Conservation (phyloP, 2,329 filamentous ascomycete species). For the Orbilia blumenaviensis region DNA sequence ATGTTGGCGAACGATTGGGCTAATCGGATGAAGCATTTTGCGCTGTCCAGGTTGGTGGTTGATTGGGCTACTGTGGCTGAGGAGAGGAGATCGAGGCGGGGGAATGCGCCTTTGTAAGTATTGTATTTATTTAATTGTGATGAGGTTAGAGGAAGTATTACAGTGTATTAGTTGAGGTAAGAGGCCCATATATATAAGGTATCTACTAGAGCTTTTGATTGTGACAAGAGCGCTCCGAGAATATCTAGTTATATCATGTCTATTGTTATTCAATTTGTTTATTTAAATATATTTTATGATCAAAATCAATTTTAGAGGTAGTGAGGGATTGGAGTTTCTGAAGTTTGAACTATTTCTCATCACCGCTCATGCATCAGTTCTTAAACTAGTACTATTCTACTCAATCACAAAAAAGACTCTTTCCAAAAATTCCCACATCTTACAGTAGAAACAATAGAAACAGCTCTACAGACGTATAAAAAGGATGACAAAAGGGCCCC, state of each 20-base stretch:
- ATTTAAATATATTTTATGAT: too few relatives aligned
- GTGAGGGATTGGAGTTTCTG: too few relatives aligned
- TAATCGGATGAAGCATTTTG: conserved; percentile 23
- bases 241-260: too few relatives aligned
- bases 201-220: too few relatives aligned
- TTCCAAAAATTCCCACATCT: neutral
- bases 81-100: neutral
- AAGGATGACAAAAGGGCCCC: neutral
- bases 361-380: neutral
- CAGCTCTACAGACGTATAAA: too few relatives aligned
- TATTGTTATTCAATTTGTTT: too few relatives aligned
- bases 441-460: neutral
- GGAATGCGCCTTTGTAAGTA: neutral
- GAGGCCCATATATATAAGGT: too few relatives aligned
- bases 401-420: neutral
- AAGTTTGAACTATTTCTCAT: neutral
- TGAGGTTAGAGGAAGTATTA: neutral
- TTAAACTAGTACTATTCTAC: conserved; percentile 34
- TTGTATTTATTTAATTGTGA: neutral
- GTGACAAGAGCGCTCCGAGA: too few relatives aligned
- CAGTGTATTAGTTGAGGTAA: too few relatives aligned
- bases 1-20: conserved; percentile 20
- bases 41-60: conserved; percentile 8
- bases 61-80: conserved; percentile 8
- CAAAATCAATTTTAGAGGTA: too few relatives aligned